Evolutionary conservation across 257 asterid genomes (phyloP).

Genomic region (Capsicum chinense): DNA sequence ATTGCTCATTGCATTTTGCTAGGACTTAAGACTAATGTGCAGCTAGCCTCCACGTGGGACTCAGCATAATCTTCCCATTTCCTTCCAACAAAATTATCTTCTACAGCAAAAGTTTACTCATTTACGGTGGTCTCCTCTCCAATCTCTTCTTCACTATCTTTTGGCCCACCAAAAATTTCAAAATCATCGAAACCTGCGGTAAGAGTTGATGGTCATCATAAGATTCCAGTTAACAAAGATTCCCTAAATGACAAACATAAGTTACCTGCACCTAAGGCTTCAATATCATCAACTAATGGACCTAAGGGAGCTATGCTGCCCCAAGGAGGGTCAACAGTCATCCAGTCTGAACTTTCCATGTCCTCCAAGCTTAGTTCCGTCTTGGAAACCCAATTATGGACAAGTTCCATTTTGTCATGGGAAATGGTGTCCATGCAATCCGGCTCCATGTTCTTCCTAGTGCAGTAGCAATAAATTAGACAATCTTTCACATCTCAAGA

Average conservation of each 20-base stretch:
- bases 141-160: constrained; percentile 68
- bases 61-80: constrained; percentile 17
- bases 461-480: constrained; percentile 44
- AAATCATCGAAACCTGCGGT: constrained; percentile 79
- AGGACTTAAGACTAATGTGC: not conserved
- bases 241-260: constrained; percentile 25
- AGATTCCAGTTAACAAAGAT: constrained; percentile 25
- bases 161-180: constrained; percentile 71
- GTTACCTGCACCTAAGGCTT: constrained; percentile 84
- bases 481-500: constrained; percentile 24
- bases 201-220: not conserved
- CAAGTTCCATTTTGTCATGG: constrained; percentile 57
- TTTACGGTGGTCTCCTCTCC: constrained; percentile 44
- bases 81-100: constrained; percentile 9
- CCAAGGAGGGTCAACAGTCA: constrained; percentile 76
- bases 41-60: not conserved
- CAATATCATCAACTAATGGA: constrained; percentile 64
- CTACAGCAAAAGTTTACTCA: constrained; percentile 19
- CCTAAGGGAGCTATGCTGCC: constrained; percentile 61
- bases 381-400: constrained; percentile 75
- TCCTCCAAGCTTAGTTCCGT: constrained; percentile 55
- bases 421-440: constrained; percentile 69
- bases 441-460: constrained; percentile 48
- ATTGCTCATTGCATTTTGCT: not conserved
- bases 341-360: constrained; percentile 67